Conservation (phyloP, 306 rosid species). For the Astragalus glycyphyllos region DNA sequence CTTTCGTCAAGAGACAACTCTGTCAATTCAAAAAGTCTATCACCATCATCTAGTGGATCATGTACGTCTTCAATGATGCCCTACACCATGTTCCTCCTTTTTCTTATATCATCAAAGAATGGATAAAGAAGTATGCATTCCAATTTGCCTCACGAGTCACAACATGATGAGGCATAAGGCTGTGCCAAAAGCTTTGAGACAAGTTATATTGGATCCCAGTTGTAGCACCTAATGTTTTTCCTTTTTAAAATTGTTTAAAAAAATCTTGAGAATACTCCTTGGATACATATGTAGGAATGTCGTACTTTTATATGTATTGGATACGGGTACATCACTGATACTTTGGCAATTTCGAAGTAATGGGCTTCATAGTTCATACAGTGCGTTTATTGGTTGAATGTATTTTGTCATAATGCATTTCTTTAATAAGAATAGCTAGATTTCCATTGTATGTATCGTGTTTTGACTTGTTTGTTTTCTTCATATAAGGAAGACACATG, state of each 20-base stretch:
- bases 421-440: not conserved
- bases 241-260: too few species aligned
- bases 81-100: too few species aligned
- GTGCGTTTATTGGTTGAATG: not conserved
- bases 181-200: not conserved
- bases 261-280: not conserved
- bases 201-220: not conserved
- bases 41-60: too few species aligned
- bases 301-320: not conserved
- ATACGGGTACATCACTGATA: not conserved
- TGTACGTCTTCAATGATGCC: too few species aligned
- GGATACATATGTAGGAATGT: too few species aligned
- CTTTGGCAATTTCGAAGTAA: not conserved
- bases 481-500: not conserved
- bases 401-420: not conserved
- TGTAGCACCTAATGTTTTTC: not conserved
- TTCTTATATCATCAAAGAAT: too few species aligned
- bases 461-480: not conserved
- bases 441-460: conserved; percentile 16
- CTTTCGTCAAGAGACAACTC: too few species aligned
- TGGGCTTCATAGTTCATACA: not conserved
- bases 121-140: not conserved
- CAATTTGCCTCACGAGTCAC: not conserved
- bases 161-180: not conserved
- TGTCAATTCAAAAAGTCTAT: too few species aligned